Evolutionary conservation across 176 grass and related monocot genomes (phyloP), one percentile per base, ranked within the genome.

Genomic region (Ananas comosus): DNA sequence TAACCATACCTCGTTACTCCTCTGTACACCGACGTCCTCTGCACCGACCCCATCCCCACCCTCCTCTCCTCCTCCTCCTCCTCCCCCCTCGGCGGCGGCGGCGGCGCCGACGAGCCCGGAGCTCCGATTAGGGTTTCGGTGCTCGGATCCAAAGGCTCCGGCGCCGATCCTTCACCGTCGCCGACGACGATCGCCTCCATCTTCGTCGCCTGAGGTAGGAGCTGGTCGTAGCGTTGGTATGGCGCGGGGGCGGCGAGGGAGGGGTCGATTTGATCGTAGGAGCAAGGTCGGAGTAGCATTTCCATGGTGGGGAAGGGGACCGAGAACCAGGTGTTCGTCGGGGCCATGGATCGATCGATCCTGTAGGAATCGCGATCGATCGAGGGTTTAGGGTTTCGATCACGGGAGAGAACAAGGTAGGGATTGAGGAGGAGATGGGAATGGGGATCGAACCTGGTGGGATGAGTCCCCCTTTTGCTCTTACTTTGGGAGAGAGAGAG

Each of bases 11-110:
- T 93, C 53, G 90, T 93, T 16, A 93, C 90, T 10, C 90, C 90
- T 51, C 90, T 80, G 83, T 79, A 93, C 74, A 70, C 75, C 49
- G 90, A 93, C 64, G 90, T 89, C 64, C 86, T 82, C 1, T 82
- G 64, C 33, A 42, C 70, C 66, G 54, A 28, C 10, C 53, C 12
- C 72, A 53, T 29, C 73, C 70, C 47, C 71, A 51, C 66, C 33
- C 4, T 7, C 33, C 33, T 42, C 33, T 7, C 5, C 33, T 42
- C 33, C 33, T 5, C 33, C 33, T 5, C 33, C 22, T 23, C 33
- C 33, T 5, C 33, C 33, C 0, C 33, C 33, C 33, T 42, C 33
- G 33, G 29, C 3, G 3, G 33, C 33, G 33, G 73, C 29, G 74
- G 65, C n/a, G 68, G 66, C 19, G 63, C 23, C 29, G 51, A 70